Base-by-base conservation (phyloP, 306 rosid genomes). In the Vicia faba region DNA sequence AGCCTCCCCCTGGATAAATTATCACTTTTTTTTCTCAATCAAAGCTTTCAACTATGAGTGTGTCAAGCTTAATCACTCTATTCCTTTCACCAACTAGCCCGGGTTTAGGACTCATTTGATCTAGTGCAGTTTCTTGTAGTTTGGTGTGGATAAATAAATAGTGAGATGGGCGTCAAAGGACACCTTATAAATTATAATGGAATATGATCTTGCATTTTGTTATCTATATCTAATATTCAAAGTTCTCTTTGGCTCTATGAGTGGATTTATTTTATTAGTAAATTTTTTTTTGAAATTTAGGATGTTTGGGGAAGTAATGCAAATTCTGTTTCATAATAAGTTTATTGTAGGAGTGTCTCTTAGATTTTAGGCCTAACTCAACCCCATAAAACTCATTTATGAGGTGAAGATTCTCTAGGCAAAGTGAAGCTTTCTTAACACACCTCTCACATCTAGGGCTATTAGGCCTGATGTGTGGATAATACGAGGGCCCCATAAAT, bases 271-370 rank as follows among this genome's bases (percentile, higher is more conserved):
- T 40, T 16, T 70, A 62, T 19, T 50, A 13, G 41, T 56, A 7
- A 3, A 5, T 20, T 74, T 3, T 1, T 46, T 48, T 55, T 25
- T n/a, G 29, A 51, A 39, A 49, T 18, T 16, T 66, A 48, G 40
- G 57, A 11, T 70, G 74, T 15, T 41, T 51, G 8, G 35, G 71
- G 71, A 76, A 63, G 62, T 38, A 69, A 69, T 53, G 53, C 48
- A 46, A 69, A 46, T 46, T 67, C 53, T 11, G 11, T 45, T 49
- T 53, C 53, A 5, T 49, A 26, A 29, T 40, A 39, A 26, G 40
- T 48, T 67, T 61, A 29, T 67, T 46, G 38, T 50, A 8, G n/a
- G 53, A 45, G 51, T 45, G 51, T 0, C 20, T 45, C 20, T 45
- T n/a, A 45, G 20, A 16, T 45, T 14, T 45, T 14, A 45, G 51